Evolutionary conservation across 208 protist species (phyloP), one percentile per base, ranked within the genome.

Genomic region (Leishmania guyanensis): DNA sequence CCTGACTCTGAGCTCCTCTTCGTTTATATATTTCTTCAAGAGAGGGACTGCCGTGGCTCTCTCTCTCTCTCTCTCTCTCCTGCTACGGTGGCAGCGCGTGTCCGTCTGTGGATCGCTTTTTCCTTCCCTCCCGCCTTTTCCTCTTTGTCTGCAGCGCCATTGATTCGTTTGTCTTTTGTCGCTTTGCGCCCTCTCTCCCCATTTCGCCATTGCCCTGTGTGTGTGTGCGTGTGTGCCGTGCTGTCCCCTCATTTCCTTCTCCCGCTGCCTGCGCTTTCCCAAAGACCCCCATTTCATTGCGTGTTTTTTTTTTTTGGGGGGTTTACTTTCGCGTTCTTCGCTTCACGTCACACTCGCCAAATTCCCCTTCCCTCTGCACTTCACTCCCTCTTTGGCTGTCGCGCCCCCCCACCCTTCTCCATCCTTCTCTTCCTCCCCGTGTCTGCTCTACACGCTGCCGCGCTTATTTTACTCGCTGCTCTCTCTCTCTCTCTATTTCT

Each of bases 1-100:
- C 29, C 26, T 36, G 68, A 6, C 68, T 51, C 14, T 5, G 17
- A 43, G 16, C 16, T 39, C 66, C n/a, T 84, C 53, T 78, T 62
- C 76, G 81, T 84, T 74, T 80, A 26, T 56, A 26, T 56, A 73
- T 83, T 20, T 82, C 60, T 73, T 71, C 72, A 73, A 80, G 51
- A 72, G 65, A 60, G 43, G 51, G 29, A 70, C 12, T 77, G 50
- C 72, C 8, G 66, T 29, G 22, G 51, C 33, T 46, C 36, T n/a
- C 58, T 8, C 58, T 22, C 22, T 62, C 33, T 46, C 36, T n/a
- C 58, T 8, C 58, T 22, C 22, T 62, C 16, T 70, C 12, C 14
- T 3, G 36, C 39, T 50, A 22, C 66, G 48, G 66, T 20, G 39
- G 12, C 66, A 50, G n/a, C 39, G 17, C 64, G 64, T 71, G 66